phyloP scores from a whole-genome alignment of 2,329 filamentous ascomycete species.

The Chaetomiaceae sp. region DNA sequence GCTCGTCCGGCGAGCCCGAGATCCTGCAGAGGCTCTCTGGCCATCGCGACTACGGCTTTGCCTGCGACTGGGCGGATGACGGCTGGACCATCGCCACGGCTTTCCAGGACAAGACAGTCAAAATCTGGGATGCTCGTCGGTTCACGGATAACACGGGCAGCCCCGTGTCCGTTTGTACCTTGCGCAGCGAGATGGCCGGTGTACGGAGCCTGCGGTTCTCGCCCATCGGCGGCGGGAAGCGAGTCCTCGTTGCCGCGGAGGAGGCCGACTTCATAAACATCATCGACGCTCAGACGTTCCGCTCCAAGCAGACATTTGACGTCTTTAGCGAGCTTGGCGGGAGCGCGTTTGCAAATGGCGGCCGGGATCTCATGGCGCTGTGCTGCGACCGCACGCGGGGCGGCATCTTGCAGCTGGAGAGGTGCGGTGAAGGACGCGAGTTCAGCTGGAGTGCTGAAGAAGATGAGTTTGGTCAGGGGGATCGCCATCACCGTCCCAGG shows the following conservation, averaged over 20 bases:
- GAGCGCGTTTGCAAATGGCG: conserved; percentile 60
- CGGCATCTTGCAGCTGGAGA: conserved; percentile 60
- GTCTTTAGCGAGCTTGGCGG: conserved; percentile 74
- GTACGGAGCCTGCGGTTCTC: conserved; percentile 68
- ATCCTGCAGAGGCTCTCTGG: conserved; percentile 54
- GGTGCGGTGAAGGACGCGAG: conserved; percentile 34
- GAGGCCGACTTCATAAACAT: conserved; percentile 69
- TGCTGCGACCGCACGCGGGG: conserved; percentile 63
- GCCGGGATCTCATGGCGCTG: conserved; percentile 62
- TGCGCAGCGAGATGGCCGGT: conserved; percentile 63
- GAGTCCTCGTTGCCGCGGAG: conserved; percentile 66
- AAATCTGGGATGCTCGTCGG: conserved; percentile 71
- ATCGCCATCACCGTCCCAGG: conserved; percentile 8
- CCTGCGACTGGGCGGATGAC: conserved; percentile 75
- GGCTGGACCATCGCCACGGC: conserved; percentile 72
- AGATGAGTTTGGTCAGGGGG: conserved; percentile 7
- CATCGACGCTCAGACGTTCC: conserved; percentile 62
- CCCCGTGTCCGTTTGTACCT: conserved; percentile 45
- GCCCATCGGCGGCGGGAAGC: conserved; percentile 61
- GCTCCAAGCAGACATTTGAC: conserved; percentile 63
- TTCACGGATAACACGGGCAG: conserved; percentile 53
- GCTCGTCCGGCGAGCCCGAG: conserved; percentile 29
- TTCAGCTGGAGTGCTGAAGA: conserved; percentile 26
- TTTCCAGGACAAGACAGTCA: conserved; percentile 67
- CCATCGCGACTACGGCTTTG: conserved; percentile 68